A percentile compares a stretch with the other conserved stretches of the same genome.
Conservation (phyloP, 352 stramenopile species). For the Phytophthora citricola region DNA sequence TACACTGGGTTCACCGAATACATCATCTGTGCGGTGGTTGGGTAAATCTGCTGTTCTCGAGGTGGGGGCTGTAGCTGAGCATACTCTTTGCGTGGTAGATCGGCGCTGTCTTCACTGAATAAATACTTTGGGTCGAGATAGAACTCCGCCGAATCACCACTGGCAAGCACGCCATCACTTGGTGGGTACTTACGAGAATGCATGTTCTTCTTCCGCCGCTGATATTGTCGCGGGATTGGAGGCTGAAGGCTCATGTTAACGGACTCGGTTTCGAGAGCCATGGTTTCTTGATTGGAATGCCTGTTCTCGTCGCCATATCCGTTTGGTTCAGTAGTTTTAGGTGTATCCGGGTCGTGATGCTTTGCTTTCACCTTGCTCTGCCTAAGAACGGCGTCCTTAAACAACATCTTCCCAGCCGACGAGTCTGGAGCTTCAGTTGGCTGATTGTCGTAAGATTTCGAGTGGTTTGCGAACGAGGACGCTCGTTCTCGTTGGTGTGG, state of each 20-base stretch:
- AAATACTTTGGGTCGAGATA: slow-evolving; percentile 35
- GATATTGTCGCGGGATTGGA: slow-evolving; percentile 15
- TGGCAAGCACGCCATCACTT: slow-evolving; percentile 8
- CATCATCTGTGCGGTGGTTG: slow-evolving; percentile 18
- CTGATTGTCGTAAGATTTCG: slow-evolving; percentile 21
- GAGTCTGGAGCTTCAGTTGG: slow-evolving; percentile 8
- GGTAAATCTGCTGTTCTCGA: slow-evolving; percentile 26
- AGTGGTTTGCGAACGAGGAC: slow-evolving; percentile 32
- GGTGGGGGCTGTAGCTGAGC: slow-evolving; percentile 22
- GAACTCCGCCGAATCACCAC: slow-evolving; percentile 17
- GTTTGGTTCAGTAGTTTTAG: slow-evolving; percentile 5
- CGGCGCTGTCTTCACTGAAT: slow-evolving; percentile 21
- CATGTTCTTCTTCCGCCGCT: slow-evolving; percentile 25
- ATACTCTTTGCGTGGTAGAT: slow-evolving; percentile 10
- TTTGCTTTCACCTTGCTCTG: slow-evolving; percentile 39
- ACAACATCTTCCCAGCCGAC: slow-evolving; percentile 42
- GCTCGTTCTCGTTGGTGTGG: slow-evolving; percentile 29
- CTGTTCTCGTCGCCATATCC: slow-evolving; percentile 25
- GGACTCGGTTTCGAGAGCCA: slow-evolving; percentile 4
- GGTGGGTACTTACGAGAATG: slow-evolving; percentile 21
- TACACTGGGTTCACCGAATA: slow-evolving; percentile 27
- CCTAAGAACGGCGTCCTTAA: slow-evolving; percentile 64
- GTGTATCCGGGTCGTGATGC: slow-evolving; percentile 3
- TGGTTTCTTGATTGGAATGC: slow-evolving; percentile 11
- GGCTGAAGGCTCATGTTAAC: slow-evolving; percentile 3